Evolutionary conservation across 2,329 filamentous ascomycete species (phyloP).

Genomic region (Gnomoniopsis sp.): DNA sequence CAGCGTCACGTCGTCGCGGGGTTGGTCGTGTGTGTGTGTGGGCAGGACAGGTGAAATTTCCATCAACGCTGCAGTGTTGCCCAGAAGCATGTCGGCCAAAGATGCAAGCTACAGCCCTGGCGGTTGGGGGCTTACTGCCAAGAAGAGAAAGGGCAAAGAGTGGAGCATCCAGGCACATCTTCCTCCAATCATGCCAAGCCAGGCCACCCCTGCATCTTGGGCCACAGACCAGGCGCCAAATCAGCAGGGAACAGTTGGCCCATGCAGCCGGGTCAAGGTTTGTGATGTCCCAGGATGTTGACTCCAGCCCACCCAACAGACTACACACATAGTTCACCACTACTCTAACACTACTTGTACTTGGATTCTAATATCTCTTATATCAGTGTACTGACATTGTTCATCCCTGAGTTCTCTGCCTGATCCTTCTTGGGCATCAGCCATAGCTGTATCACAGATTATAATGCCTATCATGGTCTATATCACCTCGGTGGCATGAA

Average conservation of each 20-base stretch:
- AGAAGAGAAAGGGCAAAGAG: not conserved
- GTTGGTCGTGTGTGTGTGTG: not conserved
- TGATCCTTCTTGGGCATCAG: too few relatives aligned
- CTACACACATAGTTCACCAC: too few relatives aligned
- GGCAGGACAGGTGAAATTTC: not conserved
- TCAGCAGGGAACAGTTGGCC: slow-evolving; percentile 5
- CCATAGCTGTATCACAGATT: too few relatives aligned
- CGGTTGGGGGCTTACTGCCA: not conserved
- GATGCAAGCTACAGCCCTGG: not conserved
- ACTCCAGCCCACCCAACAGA: too few relatives aligned
- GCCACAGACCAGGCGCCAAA: not conserved
- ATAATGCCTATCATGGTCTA: too few relatives aligned
- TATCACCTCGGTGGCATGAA: too few relatives aligned
- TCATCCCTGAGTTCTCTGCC: too few relatives aligned
- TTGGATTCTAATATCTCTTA: too few relatives aligned
- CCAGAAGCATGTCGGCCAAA: not conserved
- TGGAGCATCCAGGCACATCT: not conserved
- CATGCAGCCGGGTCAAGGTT: not conserved
- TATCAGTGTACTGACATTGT: too few relatives aligned
- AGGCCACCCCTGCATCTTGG: not conserved
- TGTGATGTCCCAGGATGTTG: too few relatives aligned
- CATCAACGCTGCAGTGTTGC: not conserved
- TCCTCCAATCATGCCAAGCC: not conserved
- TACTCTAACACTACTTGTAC: too few relatives aligned
- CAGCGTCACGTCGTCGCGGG: not conserved